These are phyloP conservation scores for Cryphonectria japonica DNA, from an alignment of 2,329 filamentous ascomycete genomes.

Conservation along the genomic window DNA sequence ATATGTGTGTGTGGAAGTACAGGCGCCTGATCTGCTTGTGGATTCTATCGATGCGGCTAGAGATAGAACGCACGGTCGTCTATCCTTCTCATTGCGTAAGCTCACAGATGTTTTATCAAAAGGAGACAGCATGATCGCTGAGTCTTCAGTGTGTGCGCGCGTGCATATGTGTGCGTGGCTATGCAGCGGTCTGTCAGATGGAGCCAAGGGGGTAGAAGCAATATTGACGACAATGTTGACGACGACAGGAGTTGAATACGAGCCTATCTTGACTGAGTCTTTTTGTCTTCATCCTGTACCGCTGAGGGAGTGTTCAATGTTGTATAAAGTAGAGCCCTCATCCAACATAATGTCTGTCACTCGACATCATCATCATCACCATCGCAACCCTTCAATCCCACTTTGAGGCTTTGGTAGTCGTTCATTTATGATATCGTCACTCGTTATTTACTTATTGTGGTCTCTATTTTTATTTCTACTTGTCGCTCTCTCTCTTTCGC, in stretches of 20 bases:
- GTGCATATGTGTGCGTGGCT: neutral
- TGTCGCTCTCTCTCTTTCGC: neutral
- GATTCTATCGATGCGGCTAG: neutral
- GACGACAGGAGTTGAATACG: conserved; percentile 1
- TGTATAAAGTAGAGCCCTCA: neutral
- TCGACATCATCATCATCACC: neutral
- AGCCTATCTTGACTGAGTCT: neutral
- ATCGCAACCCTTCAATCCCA: neutral
- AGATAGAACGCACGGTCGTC: neutral
- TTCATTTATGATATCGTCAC: neutral
- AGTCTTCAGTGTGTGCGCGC: neutral
- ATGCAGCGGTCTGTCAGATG: neutral
- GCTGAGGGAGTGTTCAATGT: neutral
- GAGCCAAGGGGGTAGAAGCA: neutral
- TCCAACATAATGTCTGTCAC: neutral
- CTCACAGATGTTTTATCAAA: neutral
- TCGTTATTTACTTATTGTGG: neutral
- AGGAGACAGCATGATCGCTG: neutral
- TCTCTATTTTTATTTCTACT: neutral
- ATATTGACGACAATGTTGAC: conserved; percentile 5
- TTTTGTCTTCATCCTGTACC: neutral
- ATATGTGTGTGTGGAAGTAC: neutral
- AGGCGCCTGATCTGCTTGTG: neutral
- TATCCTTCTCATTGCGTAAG: neutral
- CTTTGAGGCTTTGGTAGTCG: neutral